These are phyloP conservation scores for Aspergillus kassunensis DNA, from an alignment of 495 filamentous ascomycete species.

Conservation along the genomic window DNA sequence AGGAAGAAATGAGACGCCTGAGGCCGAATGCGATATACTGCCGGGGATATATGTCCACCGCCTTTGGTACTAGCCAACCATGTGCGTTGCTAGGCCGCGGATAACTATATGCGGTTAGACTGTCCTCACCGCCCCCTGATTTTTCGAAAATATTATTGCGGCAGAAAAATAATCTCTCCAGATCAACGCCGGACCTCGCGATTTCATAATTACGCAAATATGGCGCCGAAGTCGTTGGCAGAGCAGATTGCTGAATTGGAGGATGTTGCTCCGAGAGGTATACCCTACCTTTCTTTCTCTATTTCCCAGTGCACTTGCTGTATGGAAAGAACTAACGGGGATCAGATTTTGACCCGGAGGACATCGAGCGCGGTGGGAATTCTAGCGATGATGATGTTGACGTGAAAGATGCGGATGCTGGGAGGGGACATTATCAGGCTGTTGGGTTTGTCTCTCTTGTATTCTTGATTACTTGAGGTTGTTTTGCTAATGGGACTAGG, in stretches of 20 bases:
- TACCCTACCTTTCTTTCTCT: not conserved
- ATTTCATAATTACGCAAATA: conserved; percentile 15
- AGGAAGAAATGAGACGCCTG: not conserved
- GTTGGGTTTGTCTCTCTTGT: conserved; percentile 58
- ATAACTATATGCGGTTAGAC: conserved; percentile 17
- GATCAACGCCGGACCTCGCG: no score
- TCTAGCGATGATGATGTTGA: conserved; percentile 51
- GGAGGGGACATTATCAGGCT: conserved; percentile 79
- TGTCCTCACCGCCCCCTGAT: conserved; percentile 23
- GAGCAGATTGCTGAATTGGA: conserved; percentile 64
- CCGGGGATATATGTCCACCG: conserved; percentile 25
- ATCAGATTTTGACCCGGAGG: conserved; percentile 89
- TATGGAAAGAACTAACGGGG: not conserved
- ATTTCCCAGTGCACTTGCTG: not conserved
- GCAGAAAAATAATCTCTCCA: conserved; percentile 35
- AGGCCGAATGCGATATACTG: conserved; percentile 20
- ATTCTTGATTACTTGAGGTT: not conserved
- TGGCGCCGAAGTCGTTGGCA: conserved; percentile 44
- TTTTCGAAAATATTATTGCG: conserved; percentile 19
- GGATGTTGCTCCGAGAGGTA: conserved; percentile 60
- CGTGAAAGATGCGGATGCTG: conserved; percentile 42
- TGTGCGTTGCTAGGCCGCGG: no score
- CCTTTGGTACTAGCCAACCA: conserved; percentile 1
- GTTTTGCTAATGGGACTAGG: conserved; percentile 35
- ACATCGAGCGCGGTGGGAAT: conserved; percentile 50